Conservation (phyloP, 1,284 basidiomycete species). For the Ustilago cynodontis region DNA sequence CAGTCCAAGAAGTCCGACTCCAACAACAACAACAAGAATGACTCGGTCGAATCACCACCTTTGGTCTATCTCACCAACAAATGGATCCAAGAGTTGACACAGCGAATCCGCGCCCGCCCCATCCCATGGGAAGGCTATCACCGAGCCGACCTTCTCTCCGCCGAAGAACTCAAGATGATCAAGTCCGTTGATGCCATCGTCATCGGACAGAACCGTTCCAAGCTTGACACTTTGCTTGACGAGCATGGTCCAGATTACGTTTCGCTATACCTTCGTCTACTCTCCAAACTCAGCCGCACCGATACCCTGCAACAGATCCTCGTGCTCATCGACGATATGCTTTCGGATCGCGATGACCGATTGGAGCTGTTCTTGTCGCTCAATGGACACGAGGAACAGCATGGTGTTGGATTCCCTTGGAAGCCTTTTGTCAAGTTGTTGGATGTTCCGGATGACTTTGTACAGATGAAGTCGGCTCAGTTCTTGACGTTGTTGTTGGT, state of each 20-base stretch:
- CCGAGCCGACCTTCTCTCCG: constrained; percentile 88
- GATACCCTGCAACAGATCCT: constrained; percentile 95
- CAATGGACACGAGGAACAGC: constrained; percentile 48
- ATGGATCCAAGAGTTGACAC: constrained; percentile 87
- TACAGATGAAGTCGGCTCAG: constrained; percentile 88
- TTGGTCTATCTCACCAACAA: constrained; percentile 86
- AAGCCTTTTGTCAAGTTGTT: constrained; percentile 83
- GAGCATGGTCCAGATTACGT: constrained; percentile 76
- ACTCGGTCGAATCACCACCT: constrained; percentile 70
- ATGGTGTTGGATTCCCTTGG: constrained; percentile 82
- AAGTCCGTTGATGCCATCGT: constrained; percentile 79
- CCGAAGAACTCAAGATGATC: constrained; percentile 88
- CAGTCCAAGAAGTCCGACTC: constrained; percentile 16
- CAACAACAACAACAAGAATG: constrained; percentile 28
- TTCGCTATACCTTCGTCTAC: constrained; percentile 86
- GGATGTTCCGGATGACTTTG: constrained; percentile 90
- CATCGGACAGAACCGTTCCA: constrained; percentile 88
- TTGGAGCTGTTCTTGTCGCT: constrained; percentile 66
- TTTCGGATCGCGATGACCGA: constrained; percentile 75
- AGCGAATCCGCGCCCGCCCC: constrained; percentile 87
- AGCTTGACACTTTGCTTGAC: constrained; percentile 79
- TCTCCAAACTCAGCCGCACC: constrained; percentile 90
- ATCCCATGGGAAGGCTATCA: constrained; percentile 99
- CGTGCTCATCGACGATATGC: constrained; percentile 89
- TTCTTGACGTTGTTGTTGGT: constrained; percentile 85